A percentile compares a stretch with the other conserved stretches of the same genome.
Conservation (phyloP, 2,329 filamentous ascomycete species). For the Arthrobotrys conoides region DNA sequence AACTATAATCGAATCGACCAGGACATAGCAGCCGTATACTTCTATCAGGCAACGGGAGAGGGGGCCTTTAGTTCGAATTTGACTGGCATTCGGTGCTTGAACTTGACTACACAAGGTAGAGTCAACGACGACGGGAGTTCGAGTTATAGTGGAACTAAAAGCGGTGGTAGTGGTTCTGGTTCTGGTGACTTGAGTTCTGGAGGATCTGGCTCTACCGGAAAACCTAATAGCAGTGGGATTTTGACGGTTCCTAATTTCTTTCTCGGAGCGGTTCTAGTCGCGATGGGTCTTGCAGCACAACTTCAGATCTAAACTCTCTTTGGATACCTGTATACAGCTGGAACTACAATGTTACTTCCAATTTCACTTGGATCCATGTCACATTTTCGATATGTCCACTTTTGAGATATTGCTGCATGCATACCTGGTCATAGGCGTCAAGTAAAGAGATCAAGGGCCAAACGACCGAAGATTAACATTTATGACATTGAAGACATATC, state of each 20-base stretch:
- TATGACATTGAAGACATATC: too few relatives aligned
- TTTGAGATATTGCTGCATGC: too few relatives aligned
- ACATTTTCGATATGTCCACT: too few relatives aligned
- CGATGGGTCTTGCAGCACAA: constrained; percentile 22
- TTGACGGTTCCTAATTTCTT: constrained; percentile 33
- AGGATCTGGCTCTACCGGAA: constrained; percentile 24
- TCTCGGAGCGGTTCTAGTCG: constrained; percentile 15
- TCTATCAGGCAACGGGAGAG: constrained; percentile 9
- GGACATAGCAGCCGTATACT: constrained; percentile 34
- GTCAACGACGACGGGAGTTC: constrained; percentile 36
- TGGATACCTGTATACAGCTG: neutral
- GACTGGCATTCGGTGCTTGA: constrained; percentile 45
- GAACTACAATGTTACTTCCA: neutral
- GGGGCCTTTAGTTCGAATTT: constrained; percentile 25
- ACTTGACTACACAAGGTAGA: constrained; percentile 47
- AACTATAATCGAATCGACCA: constrained; percentile 29
- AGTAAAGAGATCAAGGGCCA: too few relatives aligned
- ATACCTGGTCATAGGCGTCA: too few relatives aligned
- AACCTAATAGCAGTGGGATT: constrained; percentile 36
- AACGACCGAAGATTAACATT: too few relatives aligned
- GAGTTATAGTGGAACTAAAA: constrained; percentile 49
- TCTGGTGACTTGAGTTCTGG: constrained; percentile 21
- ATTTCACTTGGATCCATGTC: neutral
- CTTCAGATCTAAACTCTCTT: constrained; percentile 18
- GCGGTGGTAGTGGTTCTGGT: constrained; percentile 14